phyloP scores from a whole-genome alignment of 2,329 filamentous ascomycete genomes.

The Aspergillus luchuensis region DNA sequence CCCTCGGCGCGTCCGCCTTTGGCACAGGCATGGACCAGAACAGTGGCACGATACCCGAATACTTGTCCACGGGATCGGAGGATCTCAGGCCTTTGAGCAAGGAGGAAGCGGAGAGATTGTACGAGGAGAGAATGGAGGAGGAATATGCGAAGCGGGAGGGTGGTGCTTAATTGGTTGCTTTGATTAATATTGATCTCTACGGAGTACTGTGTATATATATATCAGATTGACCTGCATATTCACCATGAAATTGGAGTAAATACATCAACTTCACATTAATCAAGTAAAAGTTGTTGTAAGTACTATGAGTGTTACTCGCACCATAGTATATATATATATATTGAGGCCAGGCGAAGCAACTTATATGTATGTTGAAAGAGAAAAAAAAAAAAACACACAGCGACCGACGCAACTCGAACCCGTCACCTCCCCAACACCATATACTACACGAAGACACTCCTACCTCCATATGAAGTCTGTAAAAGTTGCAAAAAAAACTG shows the following conservation, averaged over 20 bases:
- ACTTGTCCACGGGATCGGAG: constrained; percentile 17
- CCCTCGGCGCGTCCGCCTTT: constrained; percentile 6
- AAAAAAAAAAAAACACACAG: not conserved
- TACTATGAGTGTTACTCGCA: too few relatives aligned
- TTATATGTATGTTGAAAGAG: too few relatives aligned
- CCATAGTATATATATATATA: too few relatives aligned
- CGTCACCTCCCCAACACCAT: not conserved
- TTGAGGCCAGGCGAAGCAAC: too few relatives aligned
- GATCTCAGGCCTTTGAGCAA: constrained; percentile 36
- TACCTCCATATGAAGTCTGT: constrained; percentile 19
- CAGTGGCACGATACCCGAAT: constrained; percentile 23
- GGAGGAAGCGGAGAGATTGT: constrained; percentile 47
- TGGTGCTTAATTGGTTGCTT: constrained; percentile 36
- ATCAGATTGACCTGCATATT: not conserved
- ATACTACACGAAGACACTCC: not conserved
- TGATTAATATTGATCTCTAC: not conserved
- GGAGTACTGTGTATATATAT: constrained; percentile 2
- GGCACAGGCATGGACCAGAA: constrained; percentile 19
- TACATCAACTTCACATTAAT: not conserved
- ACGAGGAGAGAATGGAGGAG: constrained; percentile 51
- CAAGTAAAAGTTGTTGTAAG: too few relatives aligned
- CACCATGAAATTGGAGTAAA: not conserved
- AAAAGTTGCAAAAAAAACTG: constrained; percentile 59
- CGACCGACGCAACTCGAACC: constrained; percentile 17
- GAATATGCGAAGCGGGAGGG: constrained; percentile 51